Evolutionary conservation across 2,329 filamentous ascomycete genomes (phyloP), one percentile per base, ranked within the genome.

Genomic region (Bipolaris victoriae): DNA sequence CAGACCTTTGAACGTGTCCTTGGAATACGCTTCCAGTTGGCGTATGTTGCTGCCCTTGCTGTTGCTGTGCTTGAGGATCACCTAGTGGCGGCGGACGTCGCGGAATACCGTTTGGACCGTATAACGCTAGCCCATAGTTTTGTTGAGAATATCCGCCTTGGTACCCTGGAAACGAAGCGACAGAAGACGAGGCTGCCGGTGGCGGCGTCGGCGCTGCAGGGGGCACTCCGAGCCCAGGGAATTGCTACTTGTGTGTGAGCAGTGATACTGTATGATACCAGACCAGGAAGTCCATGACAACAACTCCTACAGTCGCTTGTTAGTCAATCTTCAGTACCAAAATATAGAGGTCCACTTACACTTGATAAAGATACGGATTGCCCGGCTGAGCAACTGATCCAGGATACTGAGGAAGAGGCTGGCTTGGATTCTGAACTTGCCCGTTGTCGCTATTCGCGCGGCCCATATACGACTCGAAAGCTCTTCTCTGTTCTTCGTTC

Each of bases 401-500:
- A 29, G 66, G 57, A 46, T 66, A 63, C 39, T 67, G 65, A 20
- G 63, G 45, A 36, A 62, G 50, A 50, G 66, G 53, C 53, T 65
- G 64, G 47, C 54, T 56, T 53, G 55, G 55, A 49, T 46, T 31
- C 47, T 61, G 51, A 44, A 48, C 31, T 39, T 54, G 55, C 24
- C n/a, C 22, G 33, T 29, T 54, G 47, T 39, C 51, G 33, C 46
- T 24, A 18, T 36, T 40, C 16, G 52, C 61, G 58, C 50, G 55
- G 39, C 69, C 64, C 71, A 74, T 72, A 52, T 71, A 73, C 48
- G 67, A 64, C 36, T 64, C 63, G 55, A 72, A 74, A 6, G 70
- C 71, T 48, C 62, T 66, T 50, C 64, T 57, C 49, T 72, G 68
- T 58, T 73, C 71, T 40, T 71, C 70, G 51, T 67, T 68, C 26